Evolutionary conservation across 371 early-diverging fungal species (phyloP).

Genomic region (Apophysomyces trapeziformis): DNA sequence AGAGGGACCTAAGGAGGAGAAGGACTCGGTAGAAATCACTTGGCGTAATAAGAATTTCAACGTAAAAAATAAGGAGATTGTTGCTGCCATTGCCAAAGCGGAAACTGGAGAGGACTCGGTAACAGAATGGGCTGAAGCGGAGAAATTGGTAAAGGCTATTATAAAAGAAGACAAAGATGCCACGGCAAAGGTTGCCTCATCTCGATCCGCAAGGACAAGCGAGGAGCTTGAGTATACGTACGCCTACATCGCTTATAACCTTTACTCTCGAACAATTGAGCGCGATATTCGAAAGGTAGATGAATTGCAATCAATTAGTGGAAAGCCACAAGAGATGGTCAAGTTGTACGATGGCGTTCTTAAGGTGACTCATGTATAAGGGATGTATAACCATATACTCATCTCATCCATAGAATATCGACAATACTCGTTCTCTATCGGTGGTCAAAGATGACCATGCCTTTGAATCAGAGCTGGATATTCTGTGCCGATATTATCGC

Average conservation of each 20-base stretch:
- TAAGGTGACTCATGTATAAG: slow-evolving; percentile 48
- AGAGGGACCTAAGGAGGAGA: background rate
- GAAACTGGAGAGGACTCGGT: slow-evolving; percentile 46
- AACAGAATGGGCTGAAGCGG: slow-evolving; percentile 63
- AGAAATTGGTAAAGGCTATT: slow-evolving; percentile 62
- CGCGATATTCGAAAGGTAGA: slow-evolving; percentile 57
- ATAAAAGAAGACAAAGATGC: slow-evolving; percentile 71
- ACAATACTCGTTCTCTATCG: slow-evolving; percentile 58
- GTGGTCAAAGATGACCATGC: slow-evolving; percentile 52
- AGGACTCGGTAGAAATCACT: slow-evolving; percentile 19
- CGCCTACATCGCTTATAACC: slow-evolving; percentile 61
- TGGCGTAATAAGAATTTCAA: slow-evolving; percentile 55
- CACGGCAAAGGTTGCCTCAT: slow-evolving; percentile 71
- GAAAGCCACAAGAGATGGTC: slow-evolving; percentile 66
- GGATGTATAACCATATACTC: background rate
- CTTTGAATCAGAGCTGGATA: slow-evolving; percentile 58
- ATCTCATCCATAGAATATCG: slow-evolving; percentile 45
- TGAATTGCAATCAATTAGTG: slow-evolving; percentile 37
- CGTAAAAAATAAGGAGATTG: slow-evolving; percentile 42
- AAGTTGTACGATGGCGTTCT: slow-evolving; percentile 68
- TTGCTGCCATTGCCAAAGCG: slow-evolving; percentile 46
- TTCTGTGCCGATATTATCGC: slow-evolving; percentile 55
- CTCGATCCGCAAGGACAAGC: slow-evolving; percentile 68
- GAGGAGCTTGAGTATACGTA: slow-evolving; percentile 60
- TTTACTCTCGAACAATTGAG: slow-evolving; percentile 56